These are phyloP conservation scores for Fragaria nilgerrensis DNA, from an alignment of 306 rosid species.

Conservation along the genomic window DNA sequence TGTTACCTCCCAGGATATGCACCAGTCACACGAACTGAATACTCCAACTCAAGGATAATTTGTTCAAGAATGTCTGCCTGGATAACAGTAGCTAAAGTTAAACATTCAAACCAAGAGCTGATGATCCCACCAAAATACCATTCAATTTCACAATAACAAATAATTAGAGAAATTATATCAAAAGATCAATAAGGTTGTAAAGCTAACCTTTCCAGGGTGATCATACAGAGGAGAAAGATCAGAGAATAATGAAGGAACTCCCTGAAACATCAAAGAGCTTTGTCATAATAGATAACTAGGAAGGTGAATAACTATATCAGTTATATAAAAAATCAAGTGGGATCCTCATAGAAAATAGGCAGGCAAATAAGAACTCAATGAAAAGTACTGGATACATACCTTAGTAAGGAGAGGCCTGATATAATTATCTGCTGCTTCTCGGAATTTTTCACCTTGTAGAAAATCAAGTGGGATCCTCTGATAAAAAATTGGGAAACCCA, in stretches of 20 bases:
- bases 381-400: slow-evolving; percentile 42
- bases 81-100: slow-evolving; percentile 25
- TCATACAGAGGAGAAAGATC: slow-evolving; percentile 91
- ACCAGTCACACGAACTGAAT: slow-evolving; percentile 55
- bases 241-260: slow-evolving; percentile 94
- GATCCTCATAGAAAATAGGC: neutral
- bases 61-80: slow-evolving; percentile 96
- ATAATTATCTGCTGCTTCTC: slow-evolving; percentile 85
- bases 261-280: slow-evolving; percentile 50
- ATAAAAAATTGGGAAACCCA: slow-evolving; percentile 20
- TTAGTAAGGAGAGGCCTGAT: slow-evolving; percentile 89
- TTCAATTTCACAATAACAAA: neutral
- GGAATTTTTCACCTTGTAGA: slow-evolving; percentile 75
- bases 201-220: slow-evolving; percentile 87
- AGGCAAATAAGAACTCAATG: slow-evolving; percentile 13
- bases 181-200: slow-evolving; percentile 19
- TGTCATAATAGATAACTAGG: neutral
- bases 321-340: neutral
- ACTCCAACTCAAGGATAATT: slow-evolving; percentile 77
- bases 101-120: slow-evolving; percentile 17
- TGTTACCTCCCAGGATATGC: slow-evolving; percentile 81
- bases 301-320: neutral
- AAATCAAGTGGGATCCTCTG: slow-evolving; percentile 99
- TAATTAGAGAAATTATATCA: slow-evolving; percentile 9
- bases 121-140: slow-evolving; percentile 7